These are phyloP conservation scores for Zanthoxylum bungeanum DNA, from an alignment of 345 rosid genomes.

Conservation along the genomic window DNA sequence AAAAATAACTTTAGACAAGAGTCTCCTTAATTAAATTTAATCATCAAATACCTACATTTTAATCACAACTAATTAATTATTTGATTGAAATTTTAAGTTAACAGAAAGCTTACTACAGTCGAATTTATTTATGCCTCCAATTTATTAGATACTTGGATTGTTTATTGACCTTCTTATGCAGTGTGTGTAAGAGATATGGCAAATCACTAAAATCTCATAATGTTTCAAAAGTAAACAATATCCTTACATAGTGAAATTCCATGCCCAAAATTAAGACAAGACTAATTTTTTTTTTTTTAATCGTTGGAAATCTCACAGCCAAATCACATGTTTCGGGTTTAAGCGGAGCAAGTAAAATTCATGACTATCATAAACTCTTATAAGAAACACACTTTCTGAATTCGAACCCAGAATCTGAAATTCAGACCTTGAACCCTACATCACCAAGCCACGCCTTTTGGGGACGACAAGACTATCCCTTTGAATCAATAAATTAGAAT, in stretches of 20 bases:
- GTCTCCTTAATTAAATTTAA: too few species aligned
- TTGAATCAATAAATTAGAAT: background rate
- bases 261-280: background rate
- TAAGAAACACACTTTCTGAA: too few species aligned
- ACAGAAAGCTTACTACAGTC: background rate
- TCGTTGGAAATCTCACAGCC: too few species aligned
- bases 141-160: background rate
- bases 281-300: too few species aligned
- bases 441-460: too few species aligned
- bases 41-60: too few species aligned
- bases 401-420: too few species aligned
- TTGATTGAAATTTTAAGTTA: background rate
- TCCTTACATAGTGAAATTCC: background rate
- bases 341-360: too few species aligned
- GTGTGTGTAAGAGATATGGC: background rate
- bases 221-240: background rate
- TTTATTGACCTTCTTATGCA: background rate
- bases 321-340: too few species aligned
- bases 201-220: background rate
- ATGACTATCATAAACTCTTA: too few species aligned
- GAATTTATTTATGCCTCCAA: background rate
- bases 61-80: background rate
- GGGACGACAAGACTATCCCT: background rate
- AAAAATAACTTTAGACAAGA: too few species aligned
- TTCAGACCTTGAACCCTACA: too few species aligned